phyloP scores from a whole-genome alignment of 2,329 filamentous ascomycete species.

The Phaeosphaeriaceae sp. region DNA sequence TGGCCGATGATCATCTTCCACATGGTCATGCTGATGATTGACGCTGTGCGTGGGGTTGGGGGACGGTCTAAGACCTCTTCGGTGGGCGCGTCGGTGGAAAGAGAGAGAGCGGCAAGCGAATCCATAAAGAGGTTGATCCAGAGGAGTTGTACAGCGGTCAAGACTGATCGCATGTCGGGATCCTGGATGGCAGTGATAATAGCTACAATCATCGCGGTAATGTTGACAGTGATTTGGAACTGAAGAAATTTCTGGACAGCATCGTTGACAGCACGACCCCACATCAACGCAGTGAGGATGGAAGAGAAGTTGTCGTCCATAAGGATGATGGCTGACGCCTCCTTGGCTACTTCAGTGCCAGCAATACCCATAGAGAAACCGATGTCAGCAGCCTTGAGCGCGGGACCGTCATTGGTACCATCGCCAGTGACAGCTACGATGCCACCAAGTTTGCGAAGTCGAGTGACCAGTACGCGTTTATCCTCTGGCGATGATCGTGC shows the following conservation, averaged over 20 bases:
- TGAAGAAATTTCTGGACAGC: conserved; percentile 51
- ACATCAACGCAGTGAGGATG: conserved; percentile 82
- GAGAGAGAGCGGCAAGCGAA: conserved; percentile 84
- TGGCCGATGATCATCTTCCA: conserved; percentile 98
- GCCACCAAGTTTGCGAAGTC: conserved; percentile 70
- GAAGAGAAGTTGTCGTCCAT: conserved; percentile 88
- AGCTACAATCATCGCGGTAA: conserved; percentile 84
- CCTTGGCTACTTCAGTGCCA: conserved; percentile 82
- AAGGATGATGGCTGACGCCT: conserved; percentile 81
- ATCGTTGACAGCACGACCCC: conserved; percentile 63
- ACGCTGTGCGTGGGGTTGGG: conserved; percentile 73
- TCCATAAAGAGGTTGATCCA: conserved; percentile 98
- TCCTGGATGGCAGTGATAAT: conserved; percentile 85
- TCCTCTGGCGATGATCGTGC: conserved; percentile 73
- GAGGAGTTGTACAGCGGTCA: conserved; percentile 87
- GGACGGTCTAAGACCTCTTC: conserved; percentile 80
- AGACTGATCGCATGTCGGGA: conserved; percentile 70
- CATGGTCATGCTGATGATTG: conserved; percentile 87
- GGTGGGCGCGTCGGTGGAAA: conserved; percentile 86
- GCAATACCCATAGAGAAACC: conserved; percentile 88
- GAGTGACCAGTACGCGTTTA: conserved; percentile 68
- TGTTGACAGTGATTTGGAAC: conserved; percentile 83
- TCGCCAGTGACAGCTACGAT: conserved; percentile 84
- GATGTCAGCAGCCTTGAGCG: conserved; percentile 78
- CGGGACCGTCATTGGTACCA: conserved; percentile 81